These are phyloP conservation scores for Xylaria hypoxylon DNA, from an alignment of 2,329 filamentous ascomycete species.

Conservation along the genomic window DNA sequence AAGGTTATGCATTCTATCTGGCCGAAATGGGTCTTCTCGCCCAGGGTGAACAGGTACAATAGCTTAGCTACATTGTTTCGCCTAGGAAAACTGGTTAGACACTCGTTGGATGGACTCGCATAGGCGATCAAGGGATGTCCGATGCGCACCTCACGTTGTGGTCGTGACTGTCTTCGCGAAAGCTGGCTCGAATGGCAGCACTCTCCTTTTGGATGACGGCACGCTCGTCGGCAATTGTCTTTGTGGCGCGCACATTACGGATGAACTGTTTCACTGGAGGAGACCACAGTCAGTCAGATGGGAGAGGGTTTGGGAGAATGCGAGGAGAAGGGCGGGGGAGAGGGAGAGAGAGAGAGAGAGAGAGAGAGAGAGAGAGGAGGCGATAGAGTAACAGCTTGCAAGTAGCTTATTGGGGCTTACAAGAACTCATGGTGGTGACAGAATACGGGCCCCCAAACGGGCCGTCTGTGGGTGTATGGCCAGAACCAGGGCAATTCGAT, in stretches of 20 bases:
- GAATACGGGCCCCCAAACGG: conserved; percentile 46
- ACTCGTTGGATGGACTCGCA: conserved; percentile 12
- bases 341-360: background rate
- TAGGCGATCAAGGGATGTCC: background rate
- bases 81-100: conserved; percentile 60
- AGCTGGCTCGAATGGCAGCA: conserved; percentile 95
- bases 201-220: conserved; percentile 99
- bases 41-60: conserved; percentile 96
- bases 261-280: conserved; percentile 97
- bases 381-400: conserved; percentile 1
- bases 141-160: conserved; percentile 81
- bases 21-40: conserved; percentile 97
- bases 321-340: background rate
- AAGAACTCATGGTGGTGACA: conserved; percentile 50
- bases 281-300: conserved; percentile 22
- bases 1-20: conserved; percentile 99
- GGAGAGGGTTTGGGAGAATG: no score
- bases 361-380: no score
- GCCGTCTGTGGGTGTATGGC: conserved; percentile 47
- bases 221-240: conserved; percentile 98
- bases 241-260: conserved; percentile 96
- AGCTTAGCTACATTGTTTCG: conserved; percentile 99
- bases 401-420: conserved; percentile 42
- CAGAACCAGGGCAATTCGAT: conserved; percentile 37
- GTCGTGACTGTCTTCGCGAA: conserved; percentile 95